Conservation (phyloP, 805 yeast species). For the Komagataella ulmi region DNA sequence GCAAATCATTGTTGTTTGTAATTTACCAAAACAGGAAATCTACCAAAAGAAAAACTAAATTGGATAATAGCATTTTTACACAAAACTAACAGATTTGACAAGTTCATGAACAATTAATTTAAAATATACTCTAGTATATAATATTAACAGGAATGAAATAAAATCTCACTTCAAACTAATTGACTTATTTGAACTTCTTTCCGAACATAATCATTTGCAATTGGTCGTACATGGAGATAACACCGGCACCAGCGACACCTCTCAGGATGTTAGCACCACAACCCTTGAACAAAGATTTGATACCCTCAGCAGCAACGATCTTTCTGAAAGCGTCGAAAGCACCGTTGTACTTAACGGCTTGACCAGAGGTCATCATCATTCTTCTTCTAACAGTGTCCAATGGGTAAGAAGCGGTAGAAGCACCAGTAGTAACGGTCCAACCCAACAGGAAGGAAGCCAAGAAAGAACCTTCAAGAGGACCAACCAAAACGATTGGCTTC, state of each 20-base stretch:
- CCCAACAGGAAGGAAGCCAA: constrained; percentile 92
- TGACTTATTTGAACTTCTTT: constrained; percentile 70
- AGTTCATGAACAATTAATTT: not conserved
- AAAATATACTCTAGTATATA: not conserved
- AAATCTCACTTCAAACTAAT: constrained; percentile 3
- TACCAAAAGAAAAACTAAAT: not conserved
- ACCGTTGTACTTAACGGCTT: constrained; percentile 92
- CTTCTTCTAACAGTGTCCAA: constrained; percentile 98
- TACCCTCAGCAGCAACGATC: constrained; percentile 95
- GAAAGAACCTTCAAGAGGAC: constrained; percentile 91
- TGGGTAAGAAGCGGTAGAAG: constrained; percentile 98
- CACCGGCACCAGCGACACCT: constrained; percentile 99
- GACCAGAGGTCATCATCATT: constrained; percentile 99
- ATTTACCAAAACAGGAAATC: not conserved
- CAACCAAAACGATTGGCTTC: constrained; percentile 89
- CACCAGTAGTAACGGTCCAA: constrained; percentile 97
- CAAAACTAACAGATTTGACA: too few species aligned
- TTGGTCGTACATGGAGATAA: constrained; percentile 95
- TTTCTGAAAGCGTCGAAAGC: constrained; percentile 86
- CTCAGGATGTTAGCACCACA: constrained; percentile 99
- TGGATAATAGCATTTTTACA: not conserved
- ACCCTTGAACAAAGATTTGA: constrained; percentile 90
- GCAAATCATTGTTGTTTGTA: not conserved
- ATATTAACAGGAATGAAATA: not conserved
- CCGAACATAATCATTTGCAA: constrained; percentile 90